Evolutionary conservation across 2,329 filamentous ascomycete genomes (phyloP).

Genomic region (Arthrobotrys sphaeroides): DNA sequence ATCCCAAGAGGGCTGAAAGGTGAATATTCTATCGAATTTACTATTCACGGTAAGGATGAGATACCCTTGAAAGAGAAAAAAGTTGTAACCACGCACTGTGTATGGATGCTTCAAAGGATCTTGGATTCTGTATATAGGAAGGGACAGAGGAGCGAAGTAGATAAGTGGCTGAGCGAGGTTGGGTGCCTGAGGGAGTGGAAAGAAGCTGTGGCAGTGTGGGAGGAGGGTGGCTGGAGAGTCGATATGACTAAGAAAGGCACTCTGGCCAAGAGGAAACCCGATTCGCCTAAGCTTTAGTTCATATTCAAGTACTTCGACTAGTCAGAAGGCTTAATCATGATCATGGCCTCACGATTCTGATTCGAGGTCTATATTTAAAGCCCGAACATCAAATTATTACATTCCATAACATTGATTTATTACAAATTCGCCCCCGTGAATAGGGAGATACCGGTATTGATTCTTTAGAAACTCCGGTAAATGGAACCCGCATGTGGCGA

Average conservation of each 20-base stretch:
- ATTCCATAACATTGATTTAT: too few relatives aligned
- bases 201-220: conserved; percentile 19
- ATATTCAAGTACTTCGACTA: not conserved
- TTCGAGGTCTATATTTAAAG: too few relatives aligned
- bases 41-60: conserved; percentile 20
- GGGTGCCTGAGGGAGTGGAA: conserved; percentile 39
- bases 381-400: too few relatives aligned
- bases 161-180: conserved; percentile 39
- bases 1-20: conserved; percentile 38
- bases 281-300: conserved; percentile 23
- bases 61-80: conserved; percentile 18
- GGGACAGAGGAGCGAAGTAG: conserved; percentile 30
- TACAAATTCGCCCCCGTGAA: too few relatives aligned
- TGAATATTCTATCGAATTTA: conserved; percentile 27
- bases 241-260: conserved; percentile 38
- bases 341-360: too few relatives aligned
- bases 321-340: too few relatives aligned
- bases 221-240: conserved; percentile 38
- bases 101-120: conserved; percentile 45
- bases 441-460: too few relatives aligned
- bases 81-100: conserved; percentile 31
- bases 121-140: conserved; percentile 25
- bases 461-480: too few relatives aligned
- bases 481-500: not conserved
- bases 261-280: conserved; percentile 21